Percentiles rank a stretch among this genome's conserved stretches.
These are phyloP conservation scores for Phaeosphaeria sp. DNA, from an alignment of 2,329 filamentous ascomycete species.

Conservation along the genomic window DNA sequence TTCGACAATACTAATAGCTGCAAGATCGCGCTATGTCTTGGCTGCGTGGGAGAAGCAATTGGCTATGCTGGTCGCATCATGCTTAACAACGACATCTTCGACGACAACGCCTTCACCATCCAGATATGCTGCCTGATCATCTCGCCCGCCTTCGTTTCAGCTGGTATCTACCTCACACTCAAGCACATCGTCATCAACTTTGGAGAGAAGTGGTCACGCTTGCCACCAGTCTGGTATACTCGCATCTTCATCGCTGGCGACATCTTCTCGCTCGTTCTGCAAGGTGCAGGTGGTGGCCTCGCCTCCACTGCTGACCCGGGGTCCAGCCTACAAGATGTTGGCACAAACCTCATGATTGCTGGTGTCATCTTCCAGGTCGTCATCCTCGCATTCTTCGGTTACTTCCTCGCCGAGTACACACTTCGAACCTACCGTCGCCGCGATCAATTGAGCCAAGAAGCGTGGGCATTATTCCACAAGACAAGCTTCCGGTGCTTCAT, in stretches of 20 bases:
- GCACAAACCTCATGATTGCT: conserved; percentile 64
- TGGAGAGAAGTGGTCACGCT: conserved; percentile 48
- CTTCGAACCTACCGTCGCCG: conserved; percentile 39
- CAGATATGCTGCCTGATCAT: conserved; percentile 65
- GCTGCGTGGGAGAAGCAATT: conserved; percentile 59
- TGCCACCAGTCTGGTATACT: conserved; percentile 56
- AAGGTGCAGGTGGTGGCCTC: conserved; percentile 65
- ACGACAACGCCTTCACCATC: conserved; percentile 55
- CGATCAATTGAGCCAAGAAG: conserved; percentile 25
- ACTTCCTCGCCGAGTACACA: conserved; percentile 48
- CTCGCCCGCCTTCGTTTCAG: conserved; percentile 63
- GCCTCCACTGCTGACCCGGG: conserved; percentile 58
- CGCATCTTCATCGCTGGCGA: conserved; percentile 68
- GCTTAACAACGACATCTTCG: conserved; percentile 62
- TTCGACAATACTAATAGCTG: conserved; percentile 5
- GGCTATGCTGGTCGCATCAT: conserved; percentile 65
- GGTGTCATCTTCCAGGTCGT: conserved; percentile 65
- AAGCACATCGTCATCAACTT: conserved; percentile 65
- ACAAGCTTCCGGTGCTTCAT: conserved; percentile 40
- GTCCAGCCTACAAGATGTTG: conserved; percentile 51
- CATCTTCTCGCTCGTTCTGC: conserved; percentile 64
- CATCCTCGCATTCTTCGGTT: conserved; percentile 58
- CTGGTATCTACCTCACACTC: conserved; percentile 63
- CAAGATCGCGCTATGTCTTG: conserved; percentile 54
- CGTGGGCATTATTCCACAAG: conserved; percentile 28